phyloP scores from a whole-genome alignment of 2,329 filamentous ascomycete species.

The Aspergillus sp. region DNA sequence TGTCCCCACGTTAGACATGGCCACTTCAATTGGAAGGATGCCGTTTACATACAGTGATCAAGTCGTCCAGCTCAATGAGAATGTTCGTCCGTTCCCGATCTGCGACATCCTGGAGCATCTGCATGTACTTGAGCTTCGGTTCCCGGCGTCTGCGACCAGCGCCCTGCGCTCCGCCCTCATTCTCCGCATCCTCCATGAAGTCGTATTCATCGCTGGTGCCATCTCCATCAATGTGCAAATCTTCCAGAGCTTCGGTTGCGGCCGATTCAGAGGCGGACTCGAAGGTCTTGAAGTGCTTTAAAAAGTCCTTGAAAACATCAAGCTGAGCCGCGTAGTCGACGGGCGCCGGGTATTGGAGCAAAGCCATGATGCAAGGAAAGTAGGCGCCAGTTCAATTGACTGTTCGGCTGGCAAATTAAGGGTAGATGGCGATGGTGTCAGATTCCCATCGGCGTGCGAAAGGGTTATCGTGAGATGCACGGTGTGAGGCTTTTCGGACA shows the following conservation, averaged over 20 bases:
- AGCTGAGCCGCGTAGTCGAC: constrained; percentile 88
- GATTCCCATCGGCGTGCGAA: constrained; percentile 6
- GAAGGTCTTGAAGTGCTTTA: constrained; percentile 78
- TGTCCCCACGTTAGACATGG: constrained; percentile 28
- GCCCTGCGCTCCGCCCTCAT: constrained; percentile 41
- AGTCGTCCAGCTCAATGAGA: constrained; percentile 82
- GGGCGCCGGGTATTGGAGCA: constrained; percentile 70
- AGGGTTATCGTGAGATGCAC: constrained; percentile 6
- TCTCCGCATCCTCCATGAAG: constrained; percentile 79
- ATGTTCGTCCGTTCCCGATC: constrained; percentile 75
- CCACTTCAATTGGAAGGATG: not conserved
- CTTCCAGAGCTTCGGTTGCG: constrained; percentile 75
- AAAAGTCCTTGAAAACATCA: constrained; percentile 75
- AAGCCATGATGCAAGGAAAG: constrained; percentile 63
- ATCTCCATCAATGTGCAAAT: constrained; percentile 82
- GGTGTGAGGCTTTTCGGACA: not conserved
- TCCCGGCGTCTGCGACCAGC: constrained; percentile 45
- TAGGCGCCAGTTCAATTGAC: constrained; percentile 14
- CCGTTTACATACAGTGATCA: constrained; percentile 57
- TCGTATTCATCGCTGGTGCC: constrained; percentile 87
- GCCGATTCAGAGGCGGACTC: constrained; percentile 59
- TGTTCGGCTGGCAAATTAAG: constrained; percentile 10
- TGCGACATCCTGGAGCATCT: constrained; percentile 79
- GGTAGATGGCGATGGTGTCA: constrained; percentile 6
- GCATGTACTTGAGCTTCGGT: constrained; percentile 81